Conservation (phyloP, 805 yeast genomes). For the Soucietia sequanensis region DNA sequence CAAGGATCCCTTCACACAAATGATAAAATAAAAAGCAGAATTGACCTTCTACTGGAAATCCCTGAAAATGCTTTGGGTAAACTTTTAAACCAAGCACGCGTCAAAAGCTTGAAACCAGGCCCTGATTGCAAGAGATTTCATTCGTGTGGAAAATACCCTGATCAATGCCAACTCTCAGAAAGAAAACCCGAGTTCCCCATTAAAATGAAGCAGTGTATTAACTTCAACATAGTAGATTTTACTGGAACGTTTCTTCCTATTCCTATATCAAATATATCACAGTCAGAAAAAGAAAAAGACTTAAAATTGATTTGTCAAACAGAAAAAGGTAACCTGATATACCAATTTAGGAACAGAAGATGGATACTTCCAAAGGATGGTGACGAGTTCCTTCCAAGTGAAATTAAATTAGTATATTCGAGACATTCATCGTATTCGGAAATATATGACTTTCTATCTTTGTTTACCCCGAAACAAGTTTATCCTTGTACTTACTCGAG, state of each 20-base stretch:
- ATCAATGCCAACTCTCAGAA: no score
- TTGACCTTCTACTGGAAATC: neutral
- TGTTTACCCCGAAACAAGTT: slow-evolving; percentile 40
- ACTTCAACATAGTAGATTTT: slow-evolving; percentile 35
- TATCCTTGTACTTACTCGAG: slow-evolving; percentile 41
- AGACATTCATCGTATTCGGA: slow-evolving; percentile 50
- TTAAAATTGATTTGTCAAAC: slow-evolving; percentile 16
- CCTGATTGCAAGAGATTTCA: neutral
- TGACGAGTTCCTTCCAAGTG: slow-evolving; percentile 30
- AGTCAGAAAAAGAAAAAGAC: slow-evolving; percentile 8
- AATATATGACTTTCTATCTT: slow-evolving; percentile 27
- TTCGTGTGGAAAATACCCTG: neutral
- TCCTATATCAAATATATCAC: slow-evolving; percentile 12
- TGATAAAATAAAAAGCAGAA: slow-evolving; percentile 4
- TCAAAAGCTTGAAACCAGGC: neutral
- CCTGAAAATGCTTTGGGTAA: slow-evolving; percentile 15
- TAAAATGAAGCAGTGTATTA: slow-evolving; percentile 33
- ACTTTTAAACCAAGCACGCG: neutral
- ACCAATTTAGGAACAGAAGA: slow-evolving; percentile 16
- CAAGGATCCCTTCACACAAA: slow-evolving; percentile 13
- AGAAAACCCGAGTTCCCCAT: slow-evolving; percentile 14
- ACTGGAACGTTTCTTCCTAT: slow-evolving; percentile 29
- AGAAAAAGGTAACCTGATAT: slow-evolving; percentile 18
- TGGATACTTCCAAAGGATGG: slow-evolving; percentile 31
- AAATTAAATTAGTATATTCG: slow-evolving; percentile 39